phyloP scores from a whole-genome alignment of 2,329 filamentous ascomycete genomes.

The Sarocladiaceae sp. region DNA sequence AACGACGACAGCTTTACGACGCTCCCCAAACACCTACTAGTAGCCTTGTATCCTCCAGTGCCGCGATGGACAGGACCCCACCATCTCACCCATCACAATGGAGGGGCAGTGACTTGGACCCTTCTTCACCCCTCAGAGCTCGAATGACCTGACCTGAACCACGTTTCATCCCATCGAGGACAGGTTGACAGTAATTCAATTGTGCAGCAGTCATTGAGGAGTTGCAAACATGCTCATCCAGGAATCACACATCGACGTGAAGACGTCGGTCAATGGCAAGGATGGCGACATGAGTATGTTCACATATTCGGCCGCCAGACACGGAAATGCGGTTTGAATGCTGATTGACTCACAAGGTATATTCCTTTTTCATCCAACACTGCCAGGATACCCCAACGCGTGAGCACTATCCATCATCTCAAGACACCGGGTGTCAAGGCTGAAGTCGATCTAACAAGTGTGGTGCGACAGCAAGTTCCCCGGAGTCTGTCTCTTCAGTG shows the following conservation, averaged over 20 bases:
- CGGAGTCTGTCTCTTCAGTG: conserved; percentile 81
- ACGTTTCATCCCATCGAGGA: too few relatives aligned
- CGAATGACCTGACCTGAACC: too few relatives aligned
- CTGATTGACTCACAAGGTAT: conserved; percentile 58
- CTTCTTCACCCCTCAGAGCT: not conserved
- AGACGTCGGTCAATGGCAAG: conserved; percentile 45
- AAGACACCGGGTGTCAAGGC: too few relatives aligned
- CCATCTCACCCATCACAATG: conserved; percentile 1
- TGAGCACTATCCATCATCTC: conserved; percentile 43
- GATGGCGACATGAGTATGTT: conserved; percentile 46
- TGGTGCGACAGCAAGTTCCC: conserved; percentile 71
- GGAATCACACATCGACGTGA: conserved; percentile 46
- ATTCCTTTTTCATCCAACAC: conserved; percentile 80
- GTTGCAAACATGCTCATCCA: conserved; percentile 43
- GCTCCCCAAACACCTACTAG: too few relatives aligned
- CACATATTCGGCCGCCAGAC: too few relatives aligned
- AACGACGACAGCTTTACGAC: too few relatives aligned
- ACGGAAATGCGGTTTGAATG: too few relatives aligned
- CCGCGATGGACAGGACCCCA: too few relatives aligned
- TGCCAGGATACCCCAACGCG: conserved; percentile 81
- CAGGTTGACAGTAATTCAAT: too few relatives aligned
- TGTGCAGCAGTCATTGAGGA: not conserved
- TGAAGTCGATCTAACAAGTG: too few relatives aligned
- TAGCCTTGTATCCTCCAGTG: too few relatives aligned
- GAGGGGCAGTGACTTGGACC: not conserved